Evolutionary conservation across 2,329 filamentous ascomycete species (phyloP).

Genomic region (Paraconiothyrium sp.): DNA sequence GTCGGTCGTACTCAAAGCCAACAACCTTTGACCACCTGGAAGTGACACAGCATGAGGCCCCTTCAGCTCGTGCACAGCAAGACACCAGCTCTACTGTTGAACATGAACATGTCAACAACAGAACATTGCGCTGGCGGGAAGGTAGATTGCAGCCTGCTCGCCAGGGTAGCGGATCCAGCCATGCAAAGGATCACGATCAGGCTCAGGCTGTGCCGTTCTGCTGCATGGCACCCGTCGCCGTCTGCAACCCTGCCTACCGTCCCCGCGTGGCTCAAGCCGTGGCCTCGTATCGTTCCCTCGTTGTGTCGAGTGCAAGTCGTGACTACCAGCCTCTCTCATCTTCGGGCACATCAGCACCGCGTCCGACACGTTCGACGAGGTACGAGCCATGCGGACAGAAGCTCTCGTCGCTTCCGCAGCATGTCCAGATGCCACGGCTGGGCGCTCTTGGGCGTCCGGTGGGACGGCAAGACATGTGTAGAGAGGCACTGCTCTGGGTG

Average conservation of each 20-base stretch:
- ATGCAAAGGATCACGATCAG: slow-evolving; percentile 8
- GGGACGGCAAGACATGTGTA: slow-evolving; percentile 4
- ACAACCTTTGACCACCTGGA: slow-evolving; percentile 7
- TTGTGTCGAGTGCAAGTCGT: background rate
- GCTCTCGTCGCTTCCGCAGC: background rate
- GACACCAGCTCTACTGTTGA: background rate
- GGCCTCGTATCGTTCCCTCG: background rate
- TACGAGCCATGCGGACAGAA: background rate
- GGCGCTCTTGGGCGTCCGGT: background rate
- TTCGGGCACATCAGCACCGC: background rate
- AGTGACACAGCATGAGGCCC: background rate
- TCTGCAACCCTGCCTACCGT: background rate
- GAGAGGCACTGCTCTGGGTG: slow-evolving; percentile 7
- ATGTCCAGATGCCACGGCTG: background rate
- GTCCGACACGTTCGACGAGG: background rate
- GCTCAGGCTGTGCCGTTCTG: slow-evolving; percentile 9
- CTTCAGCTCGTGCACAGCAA: background rate
- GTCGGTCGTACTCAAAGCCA: slow-evolving; percentile 24
- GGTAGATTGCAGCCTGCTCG: background rate
- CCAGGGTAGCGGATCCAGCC: background rate
- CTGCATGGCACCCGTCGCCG: slow-evolving; percentile 1
- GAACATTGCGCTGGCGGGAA: background rate
- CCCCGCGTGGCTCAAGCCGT: background rate
- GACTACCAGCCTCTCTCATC: background rate
- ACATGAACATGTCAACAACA: background rate